Evolutionary conservation across 495 filamentous ascomycete genomes (phyloP).

Genomic region (Friedmanniomyces simplex): DNA sequence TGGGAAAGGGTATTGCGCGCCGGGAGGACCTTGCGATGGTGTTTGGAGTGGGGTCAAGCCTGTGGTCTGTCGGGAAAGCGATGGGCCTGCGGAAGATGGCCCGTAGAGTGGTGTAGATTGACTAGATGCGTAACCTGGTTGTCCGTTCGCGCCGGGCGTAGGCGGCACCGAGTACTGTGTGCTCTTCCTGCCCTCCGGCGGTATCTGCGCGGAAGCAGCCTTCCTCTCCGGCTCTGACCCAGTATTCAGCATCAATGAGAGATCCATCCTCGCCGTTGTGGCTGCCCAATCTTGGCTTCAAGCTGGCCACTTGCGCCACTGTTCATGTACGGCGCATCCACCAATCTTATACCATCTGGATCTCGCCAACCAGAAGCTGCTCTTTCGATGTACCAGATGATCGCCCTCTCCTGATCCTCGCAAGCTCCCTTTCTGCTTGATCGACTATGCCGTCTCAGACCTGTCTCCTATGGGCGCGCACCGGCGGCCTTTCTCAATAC

Average conservation of each 20-base stretch:
- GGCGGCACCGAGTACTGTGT: neutral
- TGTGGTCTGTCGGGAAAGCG: constrained; percentile 7
- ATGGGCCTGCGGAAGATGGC: neutral
- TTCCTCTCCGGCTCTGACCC: constrained; percentile 8
- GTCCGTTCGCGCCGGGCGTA: constrained; percentile 4
- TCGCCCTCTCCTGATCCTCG: too few species aligned
- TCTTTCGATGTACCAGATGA: too few species aligned
- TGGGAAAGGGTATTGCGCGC: constrained; percentile 46
- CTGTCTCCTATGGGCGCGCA: too few species aligned
- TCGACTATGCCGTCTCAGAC: too few species aligned
- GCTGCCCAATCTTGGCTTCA: neutral
- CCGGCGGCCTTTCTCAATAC: too few species aligned
- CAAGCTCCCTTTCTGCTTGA: too few species aligned
- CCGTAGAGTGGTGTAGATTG: neutral
- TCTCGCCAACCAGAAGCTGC: neutral
- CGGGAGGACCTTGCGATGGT: constrained; percentile 41
- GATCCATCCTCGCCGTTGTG: constrained; percentile 8
- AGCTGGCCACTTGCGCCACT: neutral
- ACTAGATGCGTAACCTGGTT: neutral
- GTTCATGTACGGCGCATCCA: neutral
- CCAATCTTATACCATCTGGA: too few species aligned
- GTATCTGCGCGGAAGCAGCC: neutral
- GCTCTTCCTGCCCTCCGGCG: neutral
- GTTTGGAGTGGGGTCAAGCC: constrained; percentile 32
- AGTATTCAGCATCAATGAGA: constrained; percentile 17